Evolutionary conservation across 352 stramenopile genomes (phyloP).

Genomic region (Blastocystis sp.): DNA sequence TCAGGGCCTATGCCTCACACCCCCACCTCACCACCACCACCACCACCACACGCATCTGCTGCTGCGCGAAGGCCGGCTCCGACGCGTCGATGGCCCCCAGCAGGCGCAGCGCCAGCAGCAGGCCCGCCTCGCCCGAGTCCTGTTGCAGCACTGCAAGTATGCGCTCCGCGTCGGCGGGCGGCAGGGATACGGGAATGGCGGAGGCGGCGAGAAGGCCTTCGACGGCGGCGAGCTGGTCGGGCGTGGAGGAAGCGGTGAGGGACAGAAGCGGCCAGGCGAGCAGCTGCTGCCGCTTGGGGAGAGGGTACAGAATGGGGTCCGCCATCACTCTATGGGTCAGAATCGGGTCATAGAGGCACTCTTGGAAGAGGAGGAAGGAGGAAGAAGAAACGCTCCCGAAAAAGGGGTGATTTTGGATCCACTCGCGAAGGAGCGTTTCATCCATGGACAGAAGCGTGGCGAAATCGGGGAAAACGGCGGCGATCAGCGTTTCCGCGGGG

Average conservation of each 20-base stretch:
- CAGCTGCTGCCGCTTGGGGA: neutral
- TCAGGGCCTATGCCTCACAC: constrained; percentile 2
- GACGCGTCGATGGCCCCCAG: neutral
- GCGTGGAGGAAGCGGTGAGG: neutral
- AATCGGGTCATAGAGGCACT: neutral
- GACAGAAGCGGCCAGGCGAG: neutral
- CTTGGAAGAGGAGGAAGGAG: neutral
- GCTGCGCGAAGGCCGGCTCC: neutral
- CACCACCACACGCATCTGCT: constrained; percentile 8
- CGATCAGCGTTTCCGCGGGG: neutral
- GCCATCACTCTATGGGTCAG: neutral
- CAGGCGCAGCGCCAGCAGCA: neutral
- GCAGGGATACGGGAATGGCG: neutral
- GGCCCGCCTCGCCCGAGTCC: neutral
- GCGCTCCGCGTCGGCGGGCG: neutral
- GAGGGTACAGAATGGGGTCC: neutral
- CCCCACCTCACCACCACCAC: neutral
- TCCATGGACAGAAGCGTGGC: neutral
- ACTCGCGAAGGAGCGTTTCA: neutral
- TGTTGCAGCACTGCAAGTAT: neutral
- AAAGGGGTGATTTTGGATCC: constrained; percentile 10
- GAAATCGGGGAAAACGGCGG: neutral
- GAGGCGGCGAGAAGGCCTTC: neutral
- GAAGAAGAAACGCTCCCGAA: neutral
- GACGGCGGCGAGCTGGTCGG: neutral